Base-by-base conservation (phyloP, 306 rosid species). In the Acmispon strigosus region DNA sequence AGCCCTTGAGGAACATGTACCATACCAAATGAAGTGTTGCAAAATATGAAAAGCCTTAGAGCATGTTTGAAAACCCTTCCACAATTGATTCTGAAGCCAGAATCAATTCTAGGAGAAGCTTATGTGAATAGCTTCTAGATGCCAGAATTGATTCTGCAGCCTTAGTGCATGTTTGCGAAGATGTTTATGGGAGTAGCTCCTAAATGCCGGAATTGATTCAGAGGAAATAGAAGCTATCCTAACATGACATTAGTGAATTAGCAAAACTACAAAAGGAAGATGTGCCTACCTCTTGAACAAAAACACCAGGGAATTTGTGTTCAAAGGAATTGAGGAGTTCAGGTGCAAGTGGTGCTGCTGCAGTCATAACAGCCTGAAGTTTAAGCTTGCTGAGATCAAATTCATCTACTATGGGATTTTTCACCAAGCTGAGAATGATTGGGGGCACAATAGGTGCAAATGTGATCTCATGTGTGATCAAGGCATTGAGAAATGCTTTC, bases 381-480 rank as follows among this genome's bases (percentile, higher is more conserved):
- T 89, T 94, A 22, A 94, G 96, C 82, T 75, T 75, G 74, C 75
- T 83, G 8, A 94, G 96, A 83, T 91, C 96, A 45, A 87, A 94
- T 53, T 91, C 92, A 72, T 86, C 86, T 0, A 94, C 96, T 0
- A 86, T 64, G 4, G 99, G 97, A 72, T 86, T 91, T 70, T 94
- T 86, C 0, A 87, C 97, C 87, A 94, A 78, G 56, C 71, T 83
- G 57, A 92, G 87, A 69, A 94, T 94, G 36, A 94, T 87, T 1
- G 97, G 99, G 0, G 97, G 97, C 60, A 94, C 99, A 66, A 94
- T 84, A 4, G 99, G 96, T 20, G 95, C 99, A 75, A 86, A 91
- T 7, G 76, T 91, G 80, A 94, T 83, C 78, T 94, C 96, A 15
- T 94, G 85, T 24, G 76, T 59, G 51, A 91, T 81, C 87, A 94